Base-by-base conservation (phyloP, 2,329 filamentous ascomycete species). In the Claviceps maximensis region DNA sequence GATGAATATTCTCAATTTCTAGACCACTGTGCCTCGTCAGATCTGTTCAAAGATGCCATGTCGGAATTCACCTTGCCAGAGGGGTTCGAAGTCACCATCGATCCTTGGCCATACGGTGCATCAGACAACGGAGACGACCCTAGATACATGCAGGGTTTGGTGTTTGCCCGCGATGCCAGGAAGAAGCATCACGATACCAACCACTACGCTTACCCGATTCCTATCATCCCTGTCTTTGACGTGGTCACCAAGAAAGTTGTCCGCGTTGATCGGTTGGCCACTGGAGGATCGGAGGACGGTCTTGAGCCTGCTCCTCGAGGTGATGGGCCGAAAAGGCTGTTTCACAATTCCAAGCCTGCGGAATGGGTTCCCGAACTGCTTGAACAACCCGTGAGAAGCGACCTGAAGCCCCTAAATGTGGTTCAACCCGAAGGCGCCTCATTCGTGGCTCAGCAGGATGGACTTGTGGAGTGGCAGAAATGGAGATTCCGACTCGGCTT, bases 401-500 rank as follows among this genome's bases (percentile, higher is more conserved):
- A 78, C 53, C 62, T 82, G 29, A 88, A 87, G 66, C 84, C 85
- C 5, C 77, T 89, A 61, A 79, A 87, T 58, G 81, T 91, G 47
- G 74, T 80, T 1, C 87, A 91, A 61, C 77, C 77, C 40, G 79
- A 86, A 31, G 84, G 84, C 0, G 76, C 83, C 0, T 84, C 80
- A 1, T 88, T 89, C 66, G 71, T 67, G 0, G 72, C 86, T 10
- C 69, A 70, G 54, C 50, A 71, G 45, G 68, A 77, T 59, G 71
- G 71, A 49, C 64, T 69, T n/a, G 59, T 81, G 5, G 67, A 73
- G 53, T 84, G 81, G 81, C 79, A 84, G 63, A 82, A 84, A 59
- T 87, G 84, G 83, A 72, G 76, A 1, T 82, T 89, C 68, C 73
- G 83, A 12, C 74, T 89, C 3, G 77, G 78, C 38, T 87, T 85